phyloP scores from a whole-genome alignment of 2,329 filamentous ascomycete species.

The Macrophomina tecta region DNA sequence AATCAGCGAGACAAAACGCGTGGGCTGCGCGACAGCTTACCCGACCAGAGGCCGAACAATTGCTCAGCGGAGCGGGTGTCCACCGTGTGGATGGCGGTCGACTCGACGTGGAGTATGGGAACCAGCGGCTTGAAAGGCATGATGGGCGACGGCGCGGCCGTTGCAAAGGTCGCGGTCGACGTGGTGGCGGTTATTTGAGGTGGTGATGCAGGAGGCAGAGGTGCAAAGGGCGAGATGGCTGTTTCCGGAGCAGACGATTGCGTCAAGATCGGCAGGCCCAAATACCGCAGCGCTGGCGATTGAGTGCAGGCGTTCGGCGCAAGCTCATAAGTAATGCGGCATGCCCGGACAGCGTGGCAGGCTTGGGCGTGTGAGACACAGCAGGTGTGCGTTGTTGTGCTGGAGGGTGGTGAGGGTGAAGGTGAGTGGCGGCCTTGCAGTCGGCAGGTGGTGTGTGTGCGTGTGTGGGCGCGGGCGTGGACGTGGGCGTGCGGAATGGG shows the following conservation, averaged over 20 bases:
- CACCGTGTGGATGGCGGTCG: constrained; percentile 90
- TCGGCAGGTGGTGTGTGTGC: constrained; percentile 10
- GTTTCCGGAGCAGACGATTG: constrained; percentile 33
- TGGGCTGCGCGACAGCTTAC: constrained; percentile 59
- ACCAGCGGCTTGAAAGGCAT: constrained; percentile 88
- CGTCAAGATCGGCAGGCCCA: constrained; percentile 35
- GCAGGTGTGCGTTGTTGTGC: constrained; percentile 25
- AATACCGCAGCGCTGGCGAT: constrained; percentile 27
- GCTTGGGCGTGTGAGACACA: constrained; percentile 27
- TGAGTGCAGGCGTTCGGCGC: constrained; percentile 21
- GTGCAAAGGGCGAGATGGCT: constrained; percentile 30
- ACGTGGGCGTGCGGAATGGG: constrained; percentile 21
- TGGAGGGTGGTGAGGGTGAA: constrained; percentile 17
- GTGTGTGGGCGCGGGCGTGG: constrained; percentile 17
- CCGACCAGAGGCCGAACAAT: constrained; percentile 96
- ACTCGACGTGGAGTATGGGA: constrained; percentile 89
- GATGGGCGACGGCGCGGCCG: constrained; percentile 32
- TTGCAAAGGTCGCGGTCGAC: constrained; percentile 30
- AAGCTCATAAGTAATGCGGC: constrained; percentile 25
- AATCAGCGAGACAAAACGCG: constrained; percentile 30
- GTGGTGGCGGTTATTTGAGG: constrained; percentile 28
- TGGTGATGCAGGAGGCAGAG: not conserved
- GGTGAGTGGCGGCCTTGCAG: constrained; percentile 28
- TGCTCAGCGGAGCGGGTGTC: constrained; percentile 92
- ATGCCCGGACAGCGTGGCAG: constrained; percentile 29